phyloP scores from a whole-genome alignment of 768 basidiomycete species.

The Tulasnella sp. region DNA sequence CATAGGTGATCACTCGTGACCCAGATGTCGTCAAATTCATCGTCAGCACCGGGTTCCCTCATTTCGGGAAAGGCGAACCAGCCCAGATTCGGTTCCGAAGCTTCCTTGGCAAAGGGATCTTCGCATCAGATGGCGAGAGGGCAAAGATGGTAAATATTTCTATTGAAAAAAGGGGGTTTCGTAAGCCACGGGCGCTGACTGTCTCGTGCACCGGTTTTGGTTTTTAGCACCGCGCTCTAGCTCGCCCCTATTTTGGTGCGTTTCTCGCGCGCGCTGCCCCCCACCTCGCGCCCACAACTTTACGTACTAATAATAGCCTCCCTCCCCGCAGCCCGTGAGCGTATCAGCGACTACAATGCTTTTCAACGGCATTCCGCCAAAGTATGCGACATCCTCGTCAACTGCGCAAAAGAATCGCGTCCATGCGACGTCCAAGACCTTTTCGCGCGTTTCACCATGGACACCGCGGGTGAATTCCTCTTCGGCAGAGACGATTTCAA shows the following conservation, averaged over 20 bases:
- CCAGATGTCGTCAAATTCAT: conserved; percentile 14
- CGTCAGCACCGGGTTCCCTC: conserved; percentile 18
- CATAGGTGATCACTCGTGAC: conserved; percentile 17
- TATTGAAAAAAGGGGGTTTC: conserved; percentile 14
- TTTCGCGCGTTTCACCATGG: conserved; percentile 21
- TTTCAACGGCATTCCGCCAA: conserved; percentile 24
- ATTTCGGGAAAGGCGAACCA: conserved; percentile 20
- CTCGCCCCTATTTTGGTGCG: conserved; percentile 30
- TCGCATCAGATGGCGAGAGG: conserved; percentile 29
- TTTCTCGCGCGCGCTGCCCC: not conserved
- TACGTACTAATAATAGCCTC: not conserved
- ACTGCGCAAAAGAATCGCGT: conserved; percentile 23
- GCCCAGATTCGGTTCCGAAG: conserved; percentile 26
- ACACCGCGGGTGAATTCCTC: conserved; percentile 22
- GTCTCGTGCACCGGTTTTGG: not conserved
- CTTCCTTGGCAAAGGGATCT: conserved; percentile 32
- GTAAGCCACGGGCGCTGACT: no score
- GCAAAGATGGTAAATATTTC: conserved; percentile 27
- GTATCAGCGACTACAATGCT: conserved; percentile 17
- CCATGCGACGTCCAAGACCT: conserved; percentile 22
- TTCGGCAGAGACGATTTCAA: conserved; percentile 8
- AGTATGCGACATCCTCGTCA: conserved; percentile 17
- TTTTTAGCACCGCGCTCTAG: conserved; percentile 27
- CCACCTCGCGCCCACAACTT: not conserved
- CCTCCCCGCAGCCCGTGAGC: conserved; percentile 22